Conservation (phyloP, 2,329 filamentous ascomycete genomes). For the Aspergillus ochraceus region DNA sequence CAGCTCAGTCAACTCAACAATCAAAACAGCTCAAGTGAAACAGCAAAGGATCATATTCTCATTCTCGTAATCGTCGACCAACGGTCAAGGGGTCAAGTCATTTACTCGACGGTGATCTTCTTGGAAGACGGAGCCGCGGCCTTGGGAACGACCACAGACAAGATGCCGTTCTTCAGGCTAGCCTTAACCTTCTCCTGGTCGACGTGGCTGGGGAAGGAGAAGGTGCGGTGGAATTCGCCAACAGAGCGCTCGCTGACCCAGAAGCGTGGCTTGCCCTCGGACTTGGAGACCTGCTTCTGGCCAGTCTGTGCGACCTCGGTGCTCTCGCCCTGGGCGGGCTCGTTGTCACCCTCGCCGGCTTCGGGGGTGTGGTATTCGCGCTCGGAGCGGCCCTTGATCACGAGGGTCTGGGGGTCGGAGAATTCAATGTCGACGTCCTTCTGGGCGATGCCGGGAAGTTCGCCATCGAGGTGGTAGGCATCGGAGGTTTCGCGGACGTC, state of each 20-base stretch:
- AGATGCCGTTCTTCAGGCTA: conserved; percentile 60
- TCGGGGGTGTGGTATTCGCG: conserved; percentile 34
- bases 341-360: conserved; percentile 48
- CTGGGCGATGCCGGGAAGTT: conserved; percentile 49
- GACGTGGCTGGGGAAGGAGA: conserved; percentile 58
- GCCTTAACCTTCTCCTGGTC: conserved; percentile 62
- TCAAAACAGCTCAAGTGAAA: background rate
- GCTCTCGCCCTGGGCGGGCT: conserved; percentile 17
- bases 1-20: background rate
- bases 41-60: background rate
- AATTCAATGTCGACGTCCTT: conserved; percentile 50
- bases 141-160: conserved; percentile 60
- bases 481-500: conserved; percentile 48
- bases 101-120: conserved; percentile 58
- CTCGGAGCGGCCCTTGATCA: conserved; percentile 45
- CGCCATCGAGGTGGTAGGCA: conserved; percentile 48
- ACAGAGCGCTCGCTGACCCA: conserved; percentile 61
- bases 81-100: background rate
- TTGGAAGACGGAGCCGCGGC: conserved; percentile 46
- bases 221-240: conserved; percentile 60
- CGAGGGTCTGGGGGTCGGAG: conserved; percentile 46
- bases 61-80: background rate
- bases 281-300: conserved; percentile 22
- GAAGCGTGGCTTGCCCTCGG: conserved; percentile 44
- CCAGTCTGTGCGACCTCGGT: conserved; percentile 29